Evolutionary conservation across 805 yeast species (phyloP), one percentile per base, ranked within the genome.

Genomic region (Spathaspora sp.): DNA sequence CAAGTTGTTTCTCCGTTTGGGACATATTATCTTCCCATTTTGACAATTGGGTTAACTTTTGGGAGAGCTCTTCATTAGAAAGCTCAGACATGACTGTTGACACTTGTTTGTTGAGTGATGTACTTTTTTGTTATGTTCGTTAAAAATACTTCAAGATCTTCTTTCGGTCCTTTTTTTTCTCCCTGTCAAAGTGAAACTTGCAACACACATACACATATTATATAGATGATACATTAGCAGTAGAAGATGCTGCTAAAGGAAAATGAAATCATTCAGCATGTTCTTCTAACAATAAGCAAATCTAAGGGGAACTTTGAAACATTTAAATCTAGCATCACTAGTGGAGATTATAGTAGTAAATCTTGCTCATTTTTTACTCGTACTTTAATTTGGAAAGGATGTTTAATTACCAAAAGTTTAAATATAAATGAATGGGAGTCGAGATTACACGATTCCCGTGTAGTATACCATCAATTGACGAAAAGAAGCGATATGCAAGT

Each of bases 11-110:
- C 55, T 86, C 91, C 14, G 85, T 83, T 28, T 63, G 56, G 48
- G 81, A 86, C 74, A 82, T 75, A 47, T 81, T 80, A 48, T 76
- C 76, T 61, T 84, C 89, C 57, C 83, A 76, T 12, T 72, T 71
- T 1, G 88, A 85, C 39, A 86, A 66, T 19, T 72, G 74, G n/a
- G 68, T 62, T 49, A 74, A 63, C 42, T 62, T 59, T 39, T 57
- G 51, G 53, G 69, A 54, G 12, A 55, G 51, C 23, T 45, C 26
- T 28, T 46, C 40, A 23, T 31, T 17, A 11, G 29, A 19, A 18
- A 42, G 29, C 17, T 45, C 50, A 8, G 45, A 35, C 49, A 47
- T 47, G 26, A 23, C 39, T 12, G 6, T 1, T 10, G 28, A 3
- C 19, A 2, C 26, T 11, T 28, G 31, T 3, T 43, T 43, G 4